Conservation (phyloP, 140 eudicot species). For the Flaveria floridana region DNA sequence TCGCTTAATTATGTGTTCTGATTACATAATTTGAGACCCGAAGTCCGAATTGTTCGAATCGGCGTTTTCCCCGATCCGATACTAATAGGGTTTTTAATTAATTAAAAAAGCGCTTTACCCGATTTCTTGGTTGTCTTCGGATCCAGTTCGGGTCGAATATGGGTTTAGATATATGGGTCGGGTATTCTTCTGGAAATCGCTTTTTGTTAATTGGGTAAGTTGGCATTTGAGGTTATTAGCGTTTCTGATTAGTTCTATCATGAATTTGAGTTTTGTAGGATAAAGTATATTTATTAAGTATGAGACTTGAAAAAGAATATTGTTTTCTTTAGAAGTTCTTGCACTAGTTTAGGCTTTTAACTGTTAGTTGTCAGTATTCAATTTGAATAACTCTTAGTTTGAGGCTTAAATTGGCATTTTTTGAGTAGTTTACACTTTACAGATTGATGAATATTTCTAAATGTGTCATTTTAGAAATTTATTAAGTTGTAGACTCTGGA, state of each 20-base stretch:
- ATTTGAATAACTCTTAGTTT: not conserved
- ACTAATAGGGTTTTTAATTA: slow-evolving; percentile 17
- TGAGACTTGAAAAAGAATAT: not conserved
- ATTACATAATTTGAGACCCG: slow-evolving; percentile 21
- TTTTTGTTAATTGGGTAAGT: slow-evolving; percentile 7
- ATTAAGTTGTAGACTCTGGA: not conserved
- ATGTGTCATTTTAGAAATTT: not conserved
- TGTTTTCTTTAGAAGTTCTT: not conserved
- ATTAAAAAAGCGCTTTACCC: slow-evolving; percentile 24
- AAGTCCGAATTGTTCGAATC: slow-evolving; percentile 27
- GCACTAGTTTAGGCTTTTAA: not conserved
- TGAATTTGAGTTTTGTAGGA: slow-evolving; percentile 10
- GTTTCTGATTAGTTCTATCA: not conserved
- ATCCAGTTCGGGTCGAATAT: slow-evolving; percentile 32
- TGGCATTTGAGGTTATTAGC: not conserved
- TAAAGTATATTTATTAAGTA: too few species aligned
- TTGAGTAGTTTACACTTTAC: not conserved
- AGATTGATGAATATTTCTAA: not conserved
- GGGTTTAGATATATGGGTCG: slow-evolving; percentile 10
- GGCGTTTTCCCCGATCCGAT: slow-evolving; percentile 34
- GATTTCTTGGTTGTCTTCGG: slow-evolving; percentile 24
- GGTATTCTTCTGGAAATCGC: not conserved
- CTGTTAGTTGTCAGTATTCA: not conserved
- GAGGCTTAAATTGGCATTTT: not conserved
- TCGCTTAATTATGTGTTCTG: slow-evolving; percentile 2